Conservation (phyloP, 2,329 filamentous ascomycete genomes). For the Trichoderma hamatum region DNA sequence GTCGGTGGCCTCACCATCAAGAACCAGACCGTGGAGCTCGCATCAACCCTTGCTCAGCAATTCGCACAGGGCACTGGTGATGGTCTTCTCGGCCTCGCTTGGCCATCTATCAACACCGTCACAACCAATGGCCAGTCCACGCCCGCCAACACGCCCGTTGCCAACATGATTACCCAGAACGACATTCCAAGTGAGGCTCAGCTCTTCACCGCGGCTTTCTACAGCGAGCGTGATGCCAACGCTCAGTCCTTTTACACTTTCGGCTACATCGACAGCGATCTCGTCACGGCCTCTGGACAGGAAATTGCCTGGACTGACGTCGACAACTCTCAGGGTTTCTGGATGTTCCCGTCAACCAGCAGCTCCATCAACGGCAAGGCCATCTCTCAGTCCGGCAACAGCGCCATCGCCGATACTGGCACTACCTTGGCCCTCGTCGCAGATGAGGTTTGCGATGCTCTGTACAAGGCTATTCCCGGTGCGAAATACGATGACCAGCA, state of each 20-base stretch:
- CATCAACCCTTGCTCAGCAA: conserved; percentile 43
- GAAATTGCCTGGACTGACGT: conserved; percentile 65
- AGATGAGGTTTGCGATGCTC: conserved; percentile 50
- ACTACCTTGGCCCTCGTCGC: conserved; percentile 66
- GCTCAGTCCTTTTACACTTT: conserved; percentile 64
- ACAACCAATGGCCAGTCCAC: conserved; percentile 46
- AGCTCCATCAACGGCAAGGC: conserved; percentile 30
- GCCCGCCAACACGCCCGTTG: conserved; percentile 47
- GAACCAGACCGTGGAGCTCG: conserved; percentile 49
- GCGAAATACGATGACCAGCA: conserved; percentile 45
- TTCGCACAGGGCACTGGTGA: conserved; percentile 47
- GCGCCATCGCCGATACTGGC: conserved; percentile 59
- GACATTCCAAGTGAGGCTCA: conserved; percentile 41
- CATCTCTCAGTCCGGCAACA: conserved; percentile 44
- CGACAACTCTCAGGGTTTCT: conserved; percentile 66
- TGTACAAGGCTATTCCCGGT: conserved; percentile 51
- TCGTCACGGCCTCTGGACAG: conserved; percentile 60
- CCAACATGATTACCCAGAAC: conserved; percentile 57
- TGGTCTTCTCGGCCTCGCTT: conserved; percentile 50
- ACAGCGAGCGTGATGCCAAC: conserved; percentile 47
- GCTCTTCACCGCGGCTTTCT: conserved; percentile 39
- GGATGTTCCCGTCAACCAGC: conserved; percentile 45
- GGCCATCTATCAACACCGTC: conserved; percentile 49
- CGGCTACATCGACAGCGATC: conserved; percentile 66
- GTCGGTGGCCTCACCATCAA: conserved; percentile 47